Evolutionary conservation across 2,329 filamentous ascomycete genomes (phyloP).

Genomic region (Hypoxylon sp.): DNA sequence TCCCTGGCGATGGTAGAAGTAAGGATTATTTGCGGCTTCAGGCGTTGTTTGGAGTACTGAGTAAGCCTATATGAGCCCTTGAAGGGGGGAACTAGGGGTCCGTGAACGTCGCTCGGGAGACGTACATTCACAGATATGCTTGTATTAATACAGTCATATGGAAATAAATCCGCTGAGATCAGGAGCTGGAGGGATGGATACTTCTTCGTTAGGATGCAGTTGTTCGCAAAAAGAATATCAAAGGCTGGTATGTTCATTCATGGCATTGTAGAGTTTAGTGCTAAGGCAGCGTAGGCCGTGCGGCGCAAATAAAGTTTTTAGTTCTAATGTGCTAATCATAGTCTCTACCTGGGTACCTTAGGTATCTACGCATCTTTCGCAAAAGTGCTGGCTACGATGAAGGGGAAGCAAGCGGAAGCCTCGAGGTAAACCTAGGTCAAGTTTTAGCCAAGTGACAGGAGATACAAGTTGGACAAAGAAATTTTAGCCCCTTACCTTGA

Average conservation of each 20-base stretch:
- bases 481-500: slow-evolving; percentile 75
- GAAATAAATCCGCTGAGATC: not conserved
- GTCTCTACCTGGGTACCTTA: slow-evolving; percentile 20
- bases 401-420: slow-evolving; percentile 75
- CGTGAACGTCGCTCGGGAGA: not conserved
- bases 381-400: slow-evolving; percentile 78
- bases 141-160: not conserved
- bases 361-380: slow-evolving; percentile 63
- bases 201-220: not conserved
- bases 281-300: slow-evolving; percentile 3
- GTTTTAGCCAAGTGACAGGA: slow-evolving; percentile 26
- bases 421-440: slow-evolving; percentile 71
- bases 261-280: slow-evolving; percentile 2
- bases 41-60: not conserved
- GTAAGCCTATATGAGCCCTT: not conserved
- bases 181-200: not conserved
- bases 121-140: not conserved
- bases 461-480: not conserved
- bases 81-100: not conserved
- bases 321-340: not conserved
- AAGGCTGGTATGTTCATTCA: not conserved
- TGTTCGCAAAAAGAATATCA: not conserved
- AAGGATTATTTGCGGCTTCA: not conserved
- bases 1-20: not conserved
- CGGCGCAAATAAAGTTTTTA: slow-evolving; percentile 21